Evolutionary conservation across 164 flowering plant genomes (phyloP).

Genomic region (Kingdonia uniflora): DNA sequence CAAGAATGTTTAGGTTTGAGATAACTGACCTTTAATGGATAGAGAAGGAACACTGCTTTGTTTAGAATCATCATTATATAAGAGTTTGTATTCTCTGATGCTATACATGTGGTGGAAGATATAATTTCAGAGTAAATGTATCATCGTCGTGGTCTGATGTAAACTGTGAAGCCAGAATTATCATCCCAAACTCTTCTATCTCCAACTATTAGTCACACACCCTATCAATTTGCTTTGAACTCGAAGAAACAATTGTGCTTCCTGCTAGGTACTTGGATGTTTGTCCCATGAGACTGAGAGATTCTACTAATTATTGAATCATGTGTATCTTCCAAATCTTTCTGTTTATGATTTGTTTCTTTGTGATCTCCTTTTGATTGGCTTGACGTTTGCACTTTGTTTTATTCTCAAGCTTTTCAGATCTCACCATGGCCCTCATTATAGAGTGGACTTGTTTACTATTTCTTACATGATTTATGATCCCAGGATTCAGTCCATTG

Average conservation of each 20-base stretch:
- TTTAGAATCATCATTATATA: slow-evolving; percentile 39
- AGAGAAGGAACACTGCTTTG: slow-evolving; percentile 36
- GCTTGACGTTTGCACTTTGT: slow-evolving; percentile 16
- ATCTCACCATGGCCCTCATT: slow-evolving; percentile 66
- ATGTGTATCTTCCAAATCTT: slow-evolving; percentile 11
- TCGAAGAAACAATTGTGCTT: slow-evolving; percentile 5
- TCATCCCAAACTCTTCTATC: slow-evolving; percentile 14
- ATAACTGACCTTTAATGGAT: slow-evolving; percentile 61
- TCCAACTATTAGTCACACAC: slow-evolving; percentile 14
- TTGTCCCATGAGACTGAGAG: slow-evolving; percentile 11
- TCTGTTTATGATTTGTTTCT: slow-evolving; percentile 16
- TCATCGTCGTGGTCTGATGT: slow-evolving; percentile 22
- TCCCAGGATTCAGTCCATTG: slow-evolving; percentile 79
- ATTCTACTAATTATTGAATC: slow-evolving; percentile 13
- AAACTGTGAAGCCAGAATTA: slow-evolving; percentile 14
- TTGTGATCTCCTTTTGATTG: slow-evolving; percentile 7
- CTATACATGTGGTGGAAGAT: slow-evolving; percentile 31
- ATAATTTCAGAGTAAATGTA: slow-evolving; percentile 25
- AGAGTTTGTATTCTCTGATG: slow-evolving; percentile 25
- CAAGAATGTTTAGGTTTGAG: not conserved
- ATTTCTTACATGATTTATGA: slow-evolving; percentile 89
- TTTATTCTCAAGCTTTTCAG: slow-evolving; percentile 32
- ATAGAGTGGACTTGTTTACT: slow-evolving; percentile 94
- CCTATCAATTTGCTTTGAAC: slow-evolving; percentile 18
- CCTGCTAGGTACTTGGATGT: slow-evolving; percentile 7